Conservation (phyloP, 2,329 filamentous ascomycete species). For the Calonectria pseudoreteaudii region DNA sequence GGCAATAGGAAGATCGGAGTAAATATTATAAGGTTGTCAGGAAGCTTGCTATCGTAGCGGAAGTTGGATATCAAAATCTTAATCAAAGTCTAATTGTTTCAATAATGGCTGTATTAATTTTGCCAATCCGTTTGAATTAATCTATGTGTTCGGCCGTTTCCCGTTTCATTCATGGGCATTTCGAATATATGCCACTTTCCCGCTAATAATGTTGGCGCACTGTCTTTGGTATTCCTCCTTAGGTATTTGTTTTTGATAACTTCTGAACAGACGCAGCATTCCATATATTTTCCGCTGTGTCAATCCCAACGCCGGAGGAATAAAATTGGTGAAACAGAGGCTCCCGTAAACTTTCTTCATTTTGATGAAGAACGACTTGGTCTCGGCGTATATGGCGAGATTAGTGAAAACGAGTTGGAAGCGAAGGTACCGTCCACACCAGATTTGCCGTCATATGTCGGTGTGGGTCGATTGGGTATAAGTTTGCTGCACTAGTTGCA, state of each 20-base stretch:
- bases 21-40: not conserved
- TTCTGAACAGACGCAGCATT: not conserved
- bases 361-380: not conserved
- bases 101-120: not conserved
- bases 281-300: not conserved
- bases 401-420: not conserved
- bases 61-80: not conserved
- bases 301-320: not conserved
- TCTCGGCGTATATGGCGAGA: not conserved
- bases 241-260: not conserved
- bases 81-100: not conserved
- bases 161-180: not conserved
- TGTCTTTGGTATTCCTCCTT: not conserved
- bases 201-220: not conserved
- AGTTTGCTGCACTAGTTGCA: not conserved
- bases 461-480: not conserved
- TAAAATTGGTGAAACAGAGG: not conserved
- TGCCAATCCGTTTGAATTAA: not conserved
- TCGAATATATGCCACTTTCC: not conserved
- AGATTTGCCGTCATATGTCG: not conserved
- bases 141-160: not conserved
- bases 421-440: not conserved
- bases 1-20: not conserved
- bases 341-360: not conserved
- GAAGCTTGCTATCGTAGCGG: not conserved